These are phyloP conservation scores for Gomphus bonarii DNA, from an alignment of 1,284 basidiomycete genomes.

Conservation along the genomic window DNA sequence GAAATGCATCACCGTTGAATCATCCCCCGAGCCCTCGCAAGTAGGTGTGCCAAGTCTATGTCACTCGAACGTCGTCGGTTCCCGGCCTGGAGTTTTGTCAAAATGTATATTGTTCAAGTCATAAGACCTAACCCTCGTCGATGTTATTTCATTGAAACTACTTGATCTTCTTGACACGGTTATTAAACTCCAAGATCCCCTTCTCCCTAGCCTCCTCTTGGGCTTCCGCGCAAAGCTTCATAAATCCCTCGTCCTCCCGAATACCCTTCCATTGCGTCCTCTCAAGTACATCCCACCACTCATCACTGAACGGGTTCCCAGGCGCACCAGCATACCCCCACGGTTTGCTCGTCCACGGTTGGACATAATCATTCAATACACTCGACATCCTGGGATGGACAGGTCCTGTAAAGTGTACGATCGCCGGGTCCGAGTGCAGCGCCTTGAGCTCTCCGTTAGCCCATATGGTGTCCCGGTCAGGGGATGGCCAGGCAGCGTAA, in stretches of 20 bases:
- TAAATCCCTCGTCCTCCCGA: neutral
- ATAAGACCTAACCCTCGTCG: too few species aligned
- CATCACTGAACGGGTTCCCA: conserved; percentile 36
- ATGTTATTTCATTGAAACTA: neutral
- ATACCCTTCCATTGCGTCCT: conserved; percentile 31
- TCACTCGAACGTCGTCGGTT: too few species aligned
- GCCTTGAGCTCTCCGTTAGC: neutral
- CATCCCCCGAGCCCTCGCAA: too few species aligned
- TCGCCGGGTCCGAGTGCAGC: conserved; percentile 28
- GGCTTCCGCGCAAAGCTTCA: neutral
- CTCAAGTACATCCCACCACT: conserved; percentile 38
- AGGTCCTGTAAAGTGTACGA: conserved; percentile 51
- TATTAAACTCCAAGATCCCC: neutral
- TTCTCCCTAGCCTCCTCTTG: neutral
- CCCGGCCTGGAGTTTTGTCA: too few species aligned
- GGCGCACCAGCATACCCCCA: conserved; percentile 48
- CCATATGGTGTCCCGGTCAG: conserved; percentile 22
- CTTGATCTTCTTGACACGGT: neutral
- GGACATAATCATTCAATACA: conserved; percentile 41
- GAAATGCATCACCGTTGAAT: too few species aligned
- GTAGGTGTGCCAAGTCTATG: too few species aligned
- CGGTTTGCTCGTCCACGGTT: conserved; percentile 43
- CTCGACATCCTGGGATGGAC: conserved; percentile 34
- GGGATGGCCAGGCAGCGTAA: conserved; percentile 30
- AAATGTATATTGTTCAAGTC: too few species aligned